Conservation (phyloP, 345 rosid species). For the Salix arbutifolia region DNA sequence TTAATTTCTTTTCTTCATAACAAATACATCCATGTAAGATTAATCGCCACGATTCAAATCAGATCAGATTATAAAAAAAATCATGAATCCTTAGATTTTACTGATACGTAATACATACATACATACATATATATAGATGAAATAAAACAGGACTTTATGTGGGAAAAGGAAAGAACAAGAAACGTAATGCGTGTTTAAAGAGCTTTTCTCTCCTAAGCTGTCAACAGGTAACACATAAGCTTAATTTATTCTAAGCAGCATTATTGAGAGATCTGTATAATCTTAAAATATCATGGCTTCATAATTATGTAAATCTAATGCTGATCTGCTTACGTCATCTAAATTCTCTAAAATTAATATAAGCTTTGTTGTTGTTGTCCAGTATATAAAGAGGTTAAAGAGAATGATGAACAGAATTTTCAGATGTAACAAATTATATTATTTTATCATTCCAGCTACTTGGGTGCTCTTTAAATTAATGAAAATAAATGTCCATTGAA, state of each 20-base stretch:
- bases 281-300: conserved; percentile 13
- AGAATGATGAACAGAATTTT: not conserved
- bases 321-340: conserved; percentile 19
- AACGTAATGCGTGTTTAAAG: not conserved
- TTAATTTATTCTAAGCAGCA: not conserved
- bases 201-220: not conserved
- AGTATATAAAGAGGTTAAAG: not conserved
- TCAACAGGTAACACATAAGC: not conserved
- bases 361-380: not conserved
- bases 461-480: too few relatives aligned
- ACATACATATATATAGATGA: too few relatives aligned
- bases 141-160: too few relatives aligned
- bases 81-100: too few relatives aligned
- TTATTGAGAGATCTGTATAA: not conserved
- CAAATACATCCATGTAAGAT: too few relatives aligned
- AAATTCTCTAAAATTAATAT: conserved; percentile 11
- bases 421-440: not conserved
- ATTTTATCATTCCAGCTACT: too few relatives aligned
- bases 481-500: too few relatives aligned
- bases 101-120: too few relatives aligned
- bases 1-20: too few relatives aligned
- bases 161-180: not conserved
- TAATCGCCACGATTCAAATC: too few relatives aligned
- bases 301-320: conserved; percentile 16
- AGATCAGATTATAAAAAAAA: too few relatives aligned